These are phyloP conservation scores for Fusarium nygamai DNA, from an alignment of 2,329 filamentous ascomycete genomes.

Conservation along the genomic window DNA sequence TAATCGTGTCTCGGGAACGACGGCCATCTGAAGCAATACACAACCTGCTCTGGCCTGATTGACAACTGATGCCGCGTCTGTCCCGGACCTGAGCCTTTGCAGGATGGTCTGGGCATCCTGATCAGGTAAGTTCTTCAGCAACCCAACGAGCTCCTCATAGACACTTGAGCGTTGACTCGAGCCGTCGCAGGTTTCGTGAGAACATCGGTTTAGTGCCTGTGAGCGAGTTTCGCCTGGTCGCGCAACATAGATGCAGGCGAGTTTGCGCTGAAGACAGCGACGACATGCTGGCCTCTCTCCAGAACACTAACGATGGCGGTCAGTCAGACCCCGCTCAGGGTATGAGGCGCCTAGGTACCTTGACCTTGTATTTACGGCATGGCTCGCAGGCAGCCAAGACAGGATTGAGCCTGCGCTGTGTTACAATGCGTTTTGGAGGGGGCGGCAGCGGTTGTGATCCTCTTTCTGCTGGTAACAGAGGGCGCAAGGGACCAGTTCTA, in stretches of 20 bases:
- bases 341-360: constrained; percentile 6
- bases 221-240: constrained; percentile 32
- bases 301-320: constrained; percentile 32
- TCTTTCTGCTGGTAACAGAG: neutral
- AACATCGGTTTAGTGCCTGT: constrained; percentile 18
- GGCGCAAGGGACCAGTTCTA: neutral
- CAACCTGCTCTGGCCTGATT: constrained; percentile 50
- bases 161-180: neutral
- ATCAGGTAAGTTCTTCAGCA: constrained; percentile 34
- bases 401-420: constrained; percentile 1
- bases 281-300: constrained; percentile 40
- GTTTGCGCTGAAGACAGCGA: constrained; percentile 24
- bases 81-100: constrained; percentile 48
- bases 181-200: neutral
- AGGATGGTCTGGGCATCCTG: constrained; percentile 49
- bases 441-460: neutral
- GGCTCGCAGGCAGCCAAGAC: constrained; percentile 30
- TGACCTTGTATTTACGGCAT: constrained; percentile 33
- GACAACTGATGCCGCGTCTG: constrained; percentile 45
- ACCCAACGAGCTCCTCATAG: constrained; percentile 32
- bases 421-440: accelerated
- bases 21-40: constrained; percentile 50
- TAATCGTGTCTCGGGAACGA: constrained; percentile 50
- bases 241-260: constrained; percentile 32
- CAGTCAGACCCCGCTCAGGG: neutral